phyloP scores from a whole-genome alignment of 2,329 filamentous ascomycete genomes.

The Hymenoscyphus salicellus region DNA sequence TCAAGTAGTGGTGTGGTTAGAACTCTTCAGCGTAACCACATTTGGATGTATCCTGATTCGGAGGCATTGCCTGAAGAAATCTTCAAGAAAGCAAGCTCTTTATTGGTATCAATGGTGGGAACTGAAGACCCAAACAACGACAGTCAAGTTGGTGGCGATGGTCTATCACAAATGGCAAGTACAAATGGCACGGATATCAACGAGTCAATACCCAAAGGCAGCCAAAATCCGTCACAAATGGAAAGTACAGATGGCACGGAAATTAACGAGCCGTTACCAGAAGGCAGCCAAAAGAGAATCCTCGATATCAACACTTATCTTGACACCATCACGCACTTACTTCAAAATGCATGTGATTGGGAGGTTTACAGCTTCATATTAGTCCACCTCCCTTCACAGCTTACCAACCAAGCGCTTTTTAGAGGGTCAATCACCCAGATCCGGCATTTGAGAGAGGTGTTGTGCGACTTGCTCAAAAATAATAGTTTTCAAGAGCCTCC shows the following conservation, averaged over 20 bases:
- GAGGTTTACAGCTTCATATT: slow-evolving; percentile 89
- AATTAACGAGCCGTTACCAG: not conserved
- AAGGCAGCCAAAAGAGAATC: slow-evolving; percentile 9
- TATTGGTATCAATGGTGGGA: slow-evolving; percentile 30
- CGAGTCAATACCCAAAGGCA: not conserved
- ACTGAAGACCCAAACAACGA: slow-evolving; percentile 4
- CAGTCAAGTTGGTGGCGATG: not conserved
- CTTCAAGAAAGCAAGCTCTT: slow-evolving; percentile 35
- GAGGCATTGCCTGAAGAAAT: slow-evolving; percentile 50
- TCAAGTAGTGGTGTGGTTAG: slow-evolving; percentile 29
- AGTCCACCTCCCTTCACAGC: slow-evolving; percentile 79
- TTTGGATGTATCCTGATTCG: slow-evolving; percentile 58
- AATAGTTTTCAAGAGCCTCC: slow-evolving; percentile 81
- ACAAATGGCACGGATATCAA: not conserved
- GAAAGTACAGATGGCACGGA: not conserved
- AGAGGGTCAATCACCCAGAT: slow-evolving; percentile 70
- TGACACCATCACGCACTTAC: slow-evolving; percentile 70
- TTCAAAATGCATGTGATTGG: slow-evolving; percentile 77
- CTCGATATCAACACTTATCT: slow-evolving; percentile 55
- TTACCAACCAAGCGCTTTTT: slow-evolving; percentile 88
- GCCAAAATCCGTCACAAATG: not conserved
- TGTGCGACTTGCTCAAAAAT: slow-evolving; percentile 80
- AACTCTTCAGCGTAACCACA: slow-evolving; percentile 42
- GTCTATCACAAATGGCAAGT: not conserved
- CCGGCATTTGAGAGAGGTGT: slow-evolving; percentile 66